phyloP scores from a whole-genome alignment of 805 yeast genomes.

The Kregervanrija fluxuum region DNA sequence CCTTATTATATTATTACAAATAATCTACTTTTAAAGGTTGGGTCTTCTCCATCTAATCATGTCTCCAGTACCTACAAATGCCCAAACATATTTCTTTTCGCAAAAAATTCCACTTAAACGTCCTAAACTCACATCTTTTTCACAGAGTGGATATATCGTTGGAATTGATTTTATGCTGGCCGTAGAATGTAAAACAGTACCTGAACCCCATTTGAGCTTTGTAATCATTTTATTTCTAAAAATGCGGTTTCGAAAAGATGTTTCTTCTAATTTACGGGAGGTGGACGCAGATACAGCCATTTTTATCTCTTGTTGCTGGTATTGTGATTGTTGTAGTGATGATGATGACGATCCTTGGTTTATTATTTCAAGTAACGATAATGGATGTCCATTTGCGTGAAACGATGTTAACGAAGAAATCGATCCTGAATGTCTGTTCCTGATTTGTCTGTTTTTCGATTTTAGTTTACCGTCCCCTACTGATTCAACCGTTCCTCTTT shows the following conservation, averaged over 20 bases:
- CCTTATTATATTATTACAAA: neutral
- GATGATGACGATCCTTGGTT: constrained; percentile 15
- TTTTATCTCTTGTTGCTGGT: neutral
- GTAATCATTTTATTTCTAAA: no score
- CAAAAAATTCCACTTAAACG: constrained; percentile 27
- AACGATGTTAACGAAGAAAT: constrained; percentile 1
- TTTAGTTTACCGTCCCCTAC: neutral
- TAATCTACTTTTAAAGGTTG: neutral
- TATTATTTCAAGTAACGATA: constrained; percentile 22
- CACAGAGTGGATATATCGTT: constrained; percentile 27
- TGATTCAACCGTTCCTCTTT: neutral
- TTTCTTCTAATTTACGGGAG: no score
- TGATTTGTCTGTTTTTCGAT: neutral
- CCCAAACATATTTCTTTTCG: constrained; percentile 29
- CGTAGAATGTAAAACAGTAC: constrained; percentile 19
- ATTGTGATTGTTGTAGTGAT: constrained; percentile 3
- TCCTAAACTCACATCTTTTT: constrained; percentile 27
- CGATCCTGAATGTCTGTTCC: constrained; percentile 1
- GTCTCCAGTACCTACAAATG: constrained; percentile 31
- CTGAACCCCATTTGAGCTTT: no score
- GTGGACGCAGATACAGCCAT: no score
- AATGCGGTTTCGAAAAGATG: no score
- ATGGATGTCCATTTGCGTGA: constrained; percentile 11
- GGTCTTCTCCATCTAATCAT: constrained; percentile 33
- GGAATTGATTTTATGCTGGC: constrained; percentile 22